Conservation (phyloP, 768 basidiomycete species). For the Dioszegia crocea region DNA sequence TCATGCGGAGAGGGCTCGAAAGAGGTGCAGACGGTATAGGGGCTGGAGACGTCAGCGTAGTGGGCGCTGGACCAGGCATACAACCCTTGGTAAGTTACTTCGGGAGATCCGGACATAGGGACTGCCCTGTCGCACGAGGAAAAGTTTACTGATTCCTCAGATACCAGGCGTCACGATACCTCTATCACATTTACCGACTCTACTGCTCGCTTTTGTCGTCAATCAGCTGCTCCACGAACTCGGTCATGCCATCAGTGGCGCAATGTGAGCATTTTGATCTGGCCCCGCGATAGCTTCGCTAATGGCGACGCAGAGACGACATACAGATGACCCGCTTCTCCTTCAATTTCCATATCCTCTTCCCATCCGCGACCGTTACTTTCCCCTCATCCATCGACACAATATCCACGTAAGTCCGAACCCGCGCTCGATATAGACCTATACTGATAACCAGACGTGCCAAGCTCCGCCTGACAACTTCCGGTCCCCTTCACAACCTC, state of each 20-base stretch:
- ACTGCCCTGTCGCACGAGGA: not conserved
- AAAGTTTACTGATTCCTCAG: constrained; percentile 49
- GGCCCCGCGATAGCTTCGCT: not conserved
- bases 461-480: constrained; percentile 60
- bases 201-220: constrained; percentile 61
- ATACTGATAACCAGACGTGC: constrained; percentile 18
- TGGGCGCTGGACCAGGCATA: constrained; percentile 14
- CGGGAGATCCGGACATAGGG: not conserved
- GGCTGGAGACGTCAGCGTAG: not conserved
- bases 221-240: constrained; percentile 73
- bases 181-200: constrained; percentile 63
- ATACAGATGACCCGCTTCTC: constrained; percentile 64
- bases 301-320: constrained; percentile 55
- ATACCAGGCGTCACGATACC: constrained; percentile 81
- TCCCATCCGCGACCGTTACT: constrained; percentile 72
- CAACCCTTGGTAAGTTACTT: constrained; percentile 30
- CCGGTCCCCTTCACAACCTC: constrained; percentile 76
- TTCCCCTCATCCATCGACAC: constrained; percentile 56
- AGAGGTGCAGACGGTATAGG: not conserved
- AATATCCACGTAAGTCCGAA: constrained; percentile 50
- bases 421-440: not conserved
- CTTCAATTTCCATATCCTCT: constrained; percentile 58
- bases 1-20: constrained; percentile 6
- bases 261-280: constrained; percentile 57
- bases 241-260: constrained; percentile 73